Conservation (phyloP, 768 basidiomycete species). For the Auriscalpium microsporum region DNA sequence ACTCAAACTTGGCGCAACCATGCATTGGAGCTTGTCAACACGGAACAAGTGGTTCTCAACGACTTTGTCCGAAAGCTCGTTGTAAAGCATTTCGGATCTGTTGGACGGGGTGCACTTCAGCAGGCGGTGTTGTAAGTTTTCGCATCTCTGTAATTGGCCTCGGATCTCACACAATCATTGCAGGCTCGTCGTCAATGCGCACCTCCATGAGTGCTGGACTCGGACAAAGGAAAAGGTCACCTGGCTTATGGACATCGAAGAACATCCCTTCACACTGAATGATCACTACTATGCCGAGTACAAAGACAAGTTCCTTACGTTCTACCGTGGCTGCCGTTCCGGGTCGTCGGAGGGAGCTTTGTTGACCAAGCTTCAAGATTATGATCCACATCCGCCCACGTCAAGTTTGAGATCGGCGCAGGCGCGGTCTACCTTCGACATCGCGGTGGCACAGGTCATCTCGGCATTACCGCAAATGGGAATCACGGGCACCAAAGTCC, state of each 20-base stretch:
- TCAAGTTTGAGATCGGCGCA: background rate
- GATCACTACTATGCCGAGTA: slow-evolving; percentile 19
- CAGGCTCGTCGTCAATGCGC: background rate
- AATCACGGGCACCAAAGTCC: slow-evolving; percentile 26
- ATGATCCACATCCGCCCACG: background rate
- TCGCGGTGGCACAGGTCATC: slow-evolving; percentile 20
- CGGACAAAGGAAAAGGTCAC: background rate
- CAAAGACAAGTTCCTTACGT: slow-evolving; percentile 37
- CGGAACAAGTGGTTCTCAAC: slow-evolving; percentile 7
- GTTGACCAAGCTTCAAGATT: background rate
- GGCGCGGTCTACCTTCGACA: slow-evolving; percentile 18
- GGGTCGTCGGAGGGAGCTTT: background rate
- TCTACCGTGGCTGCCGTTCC: slow-evolving; percentile 33
- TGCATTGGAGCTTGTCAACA: slow-evolving; percentile 11
- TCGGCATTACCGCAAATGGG: slow-evolving; percentile 31
- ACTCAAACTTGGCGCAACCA: slow-evolving; percentile 9
- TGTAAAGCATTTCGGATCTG: slow-evolving; percentile 10
- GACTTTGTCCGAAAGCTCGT: slow-evolving; percentile 10
- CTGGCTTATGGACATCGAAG: slow-evolving; percentile 2
- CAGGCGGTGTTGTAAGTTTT: slow-evolving; percentile 5
- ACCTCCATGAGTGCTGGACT: background rate
- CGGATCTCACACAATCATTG: background rate
- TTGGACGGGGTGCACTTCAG: slow-evolving; percentile 7
- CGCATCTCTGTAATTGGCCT: background rate
- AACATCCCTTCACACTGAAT: slow-evolving; percentile 14